Evolutionary conservation across 2,329 filamentous ascomycete species (phyloP).

Genomic region (Periglandula ipomoeae): DNA sequence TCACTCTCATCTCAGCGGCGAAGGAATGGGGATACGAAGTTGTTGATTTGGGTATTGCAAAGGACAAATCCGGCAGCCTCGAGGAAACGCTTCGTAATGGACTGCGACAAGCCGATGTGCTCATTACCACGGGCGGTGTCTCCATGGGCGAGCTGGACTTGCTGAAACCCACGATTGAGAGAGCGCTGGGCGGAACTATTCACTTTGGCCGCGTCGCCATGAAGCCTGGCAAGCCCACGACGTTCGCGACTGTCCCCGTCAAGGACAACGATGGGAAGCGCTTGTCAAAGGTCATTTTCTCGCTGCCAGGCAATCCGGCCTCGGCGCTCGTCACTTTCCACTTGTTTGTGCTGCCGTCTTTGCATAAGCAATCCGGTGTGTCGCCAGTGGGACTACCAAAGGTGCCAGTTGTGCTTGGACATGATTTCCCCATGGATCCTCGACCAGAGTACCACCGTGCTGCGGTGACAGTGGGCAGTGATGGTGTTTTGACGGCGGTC

Average conservation of each 20-base stretch:
- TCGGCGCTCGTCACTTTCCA: conserved; percentile 89
- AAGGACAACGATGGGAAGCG: conserved; percentile 51
- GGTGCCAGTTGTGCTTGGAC: conserved; percentile 60
- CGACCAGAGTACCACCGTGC: conserved; percentile 89
- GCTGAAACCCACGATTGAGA: conserved; percentile 91
- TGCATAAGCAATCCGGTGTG: conserved; percentile 70
- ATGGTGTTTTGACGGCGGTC: conserved; percentile 61
- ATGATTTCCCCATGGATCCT: conserved; percentile 67
- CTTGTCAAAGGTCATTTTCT: conserved; percentile 67
- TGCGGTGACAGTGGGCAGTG: conserved; percentile 53
- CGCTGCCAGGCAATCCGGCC: conserved; percentile 87
- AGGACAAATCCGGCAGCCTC: conserved; percentile 61
- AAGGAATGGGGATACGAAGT: conserved; percentile 66
- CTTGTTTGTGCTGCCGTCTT: conserved; percentile 80
- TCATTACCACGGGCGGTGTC: conserved; percentile 89
- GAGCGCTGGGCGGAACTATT: conserved; percentile 79
- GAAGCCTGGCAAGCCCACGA: conserved; percentile 98
- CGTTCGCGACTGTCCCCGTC: conserved; percentile 78
- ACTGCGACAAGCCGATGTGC: conserved; percentile 64
- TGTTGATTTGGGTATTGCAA: conserved; percentile 78
- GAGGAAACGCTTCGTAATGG: conserved; percentile 70
- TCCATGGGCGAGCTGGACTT: conserved; percentile 98
- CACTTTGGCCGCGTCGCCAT: conserved; percentile 94
- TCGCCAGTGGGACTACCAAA: conserved; percentile 58
- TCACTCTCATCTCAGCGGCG: conserved; percentile 73